A percentile compares a stretch with the other conserved stretches of the same genome.
Evolutionary conservation across 805 yeast genomes (phyloP).

Genomic region (Yarrowia bubula): DNA sequence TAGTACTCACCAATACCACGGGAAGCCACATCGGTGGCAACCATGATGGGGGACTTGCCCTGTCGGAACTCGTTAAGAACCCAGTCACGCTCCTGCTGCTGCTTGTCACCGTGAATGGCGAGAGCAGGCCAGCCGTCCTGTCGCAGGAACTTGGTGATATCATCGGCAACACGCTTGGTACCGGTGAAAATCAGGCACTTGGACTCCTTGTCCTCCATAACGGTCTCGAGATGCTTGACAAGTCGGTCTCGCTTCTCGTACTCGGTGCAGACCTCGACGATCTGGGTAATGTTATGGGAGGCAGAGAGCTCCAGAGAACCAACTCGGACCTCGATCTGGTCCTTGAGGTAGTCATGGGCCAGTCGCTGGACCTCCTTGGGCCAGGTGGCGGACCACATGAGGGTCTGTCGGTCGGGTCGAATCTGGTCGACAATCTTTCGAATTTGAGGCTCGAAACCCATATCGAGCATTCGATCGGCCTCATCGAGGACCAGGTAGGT

Average conservation of each 20-base stretch:
- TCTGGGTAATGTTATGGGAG: slow-evolving; percentile 91
- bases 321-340: slow-evolving; percentile 93
- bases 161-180: slow-evolving; percentile 98
- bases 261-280: slow-evolving; percentile 86
- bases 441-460: slow-evolving; percentile 99
- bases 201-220: slow-evolving; percentile 63
- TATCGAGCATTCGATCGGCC: slow-evolving; percentile 99
- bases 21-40: slow-evolving; percentile 99
- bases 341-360: slow-evolving; percentile 85
- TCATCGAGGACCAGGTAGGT: slow-evolving; percentile 96
- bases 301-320: slow-evolving; percentile 97
- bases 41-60: slow-evolving; percentile 95
- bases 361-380: slow-evolving; percentile 95
- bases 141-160: slow-evolving; percentile 84
- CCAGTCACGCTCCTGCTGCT: slow-evolving; percentile 98
- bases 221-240: slow-evolving; percentile 75
- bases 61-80: slow-evolving; percentile 87
- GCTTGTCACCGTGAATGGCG: slow-evolving; percentile 98
- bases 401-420: slow-evolving; percentile 98
- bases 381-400: slow-evolving; percentile 99
- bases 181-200: slow-evolving; percentile 88
- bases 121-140: slow-evolving; percentile 98
- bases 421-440: slow-evolving; percentile 97
- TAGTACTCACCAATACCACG: slow-evolving; percentile 96
- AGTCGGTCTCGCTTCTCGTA: slow-evolving; percentile 93